phyloP scores from a whole-genome alignment of 495 filamentous ascomycete genomes.

The Hypoxylon subgilvum region DNA sequence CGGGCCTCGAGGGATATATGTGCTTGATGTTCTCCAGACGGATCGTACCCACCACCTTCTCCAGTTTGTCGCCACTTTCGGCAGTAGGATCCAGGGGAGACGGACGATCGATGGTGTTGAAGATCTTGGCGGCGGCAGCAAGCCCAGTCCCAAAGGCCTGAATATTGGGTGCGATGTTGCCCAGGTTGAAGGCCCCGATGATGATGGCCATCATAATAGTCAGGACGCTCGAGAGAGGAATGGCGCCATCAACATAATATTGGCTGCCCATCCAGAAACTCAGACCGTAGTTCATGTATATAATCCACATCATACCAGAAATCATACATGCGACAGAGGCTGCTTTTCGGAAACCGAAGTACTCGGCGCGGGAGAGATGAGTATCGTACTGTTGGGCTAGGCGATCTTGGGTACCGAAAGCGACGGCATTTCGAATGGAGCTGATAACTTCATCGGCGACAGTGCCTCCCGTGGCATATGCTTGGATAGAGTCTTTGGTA shows the following conservation, averaged over 20 bases:
- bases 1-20: constrained; percentile 90
- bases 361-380: constrained; percentile 74
- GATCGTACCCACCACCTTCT: constrained; percentile 75
- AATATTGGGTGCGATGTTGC: constrained; percentile 84
- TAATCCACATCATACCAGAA: constrained; percentile 76
- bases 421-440: constrained; percentile 89
- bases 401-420: constrained; percentile 90
- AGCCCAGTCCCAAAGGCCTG: constrained; percentile 83
- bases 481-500: constrained; percentile 74
- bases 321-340: constrained; percentile 75
- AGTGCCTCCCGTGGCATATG: constrained; percentile 83
- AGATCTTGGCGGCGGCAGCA: constrained; percentile 89
- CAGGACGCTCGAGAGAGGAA: constrained; percentile 62
- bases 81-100: constrained; percentile 84
- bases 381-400: constrained; percentile 82
- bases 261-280: constrained; percentile 94
- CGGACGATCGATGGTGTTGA: constrained; percentile 84
- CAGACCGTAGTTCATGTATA: constrained; percentile 89
- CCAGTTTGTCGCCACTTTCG: constrained; percentile 71
- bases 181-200: constrained; percentile 88
- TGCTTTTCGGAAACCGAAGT: constrained; percentile 78
- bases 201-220: constrained; percentile 89
- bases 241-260: constrained; percentile 72
- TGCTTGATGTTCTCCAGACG: constrained; percentile 86
- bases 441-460: constrained; percentile 95